Evolutionary conservation across 495 filamentous ascomycete genomes (phyloP).

Genomic region (Niebla homalea): DNA sequence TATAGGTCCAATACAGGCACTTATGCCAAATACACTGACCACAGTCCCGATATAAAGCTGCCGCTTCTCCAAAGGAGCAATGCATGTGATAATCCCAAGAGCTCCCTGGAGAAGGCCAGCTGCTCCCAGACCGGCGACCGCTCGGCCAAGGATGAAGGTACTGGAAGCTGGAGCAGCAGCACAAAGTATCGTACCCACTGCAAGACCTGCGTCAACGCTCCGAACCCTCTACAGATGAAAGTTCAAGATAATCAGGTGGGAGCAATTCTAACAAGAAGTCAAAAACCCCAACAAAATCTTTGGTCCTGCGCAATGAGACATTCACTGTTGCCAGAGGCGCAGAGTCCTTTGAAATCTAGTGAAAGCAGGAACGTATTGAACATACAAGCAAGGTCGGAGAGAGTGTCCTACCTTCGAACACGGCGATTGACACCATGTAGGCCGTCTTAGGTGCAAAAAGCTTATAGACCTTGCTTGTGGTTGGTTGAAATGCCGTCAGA

Average conservation of each 20-base stretch:
- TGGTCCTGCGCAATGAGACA: too few species aligned
- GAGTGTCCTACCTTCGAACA: constrained; percentile 51
- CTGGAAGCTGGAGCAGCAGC: constrained; percentile 50
- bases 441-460: constrained; percentile 45
- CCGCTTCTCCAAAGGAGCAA: constrained; percentile 49
- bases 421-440: constrained; percentile 43
- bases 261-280: too few species aligned
- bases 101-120: constrained; percentile 67
- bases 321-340: too few species aligned
- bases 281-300: too few species aligned
- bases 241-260: too few species aligned
- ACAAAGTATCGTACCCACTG: constrained; percentile 42
- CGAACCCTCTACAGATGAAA: too few species aligned
- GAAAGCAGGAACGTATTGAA: too few species aligned
- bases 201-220: too few species aligned
- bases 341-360: too few species aligned
- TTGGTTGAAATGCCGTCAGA: constrained; percentile 42
- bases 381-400: too few species aligned
- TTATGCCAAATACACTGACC: constrained; percentile 58
- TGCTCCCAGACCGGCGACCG: constrained; percentile 56
- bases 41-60: constrained; percentile 57
- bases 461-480: constrained; percentile 51
- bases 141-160: constrained; percentile 61
- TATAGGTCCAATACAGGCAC: constrained; percentile 51
- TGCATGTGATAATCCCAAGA: constrained; percentile 53